Percentiles rank a stretch among this genome's conserved stretches.
Evolutionary conservation across 805 yeast genomes (phyloP).

Genomic region (Saccharomycopsis schoenii): DNA sequence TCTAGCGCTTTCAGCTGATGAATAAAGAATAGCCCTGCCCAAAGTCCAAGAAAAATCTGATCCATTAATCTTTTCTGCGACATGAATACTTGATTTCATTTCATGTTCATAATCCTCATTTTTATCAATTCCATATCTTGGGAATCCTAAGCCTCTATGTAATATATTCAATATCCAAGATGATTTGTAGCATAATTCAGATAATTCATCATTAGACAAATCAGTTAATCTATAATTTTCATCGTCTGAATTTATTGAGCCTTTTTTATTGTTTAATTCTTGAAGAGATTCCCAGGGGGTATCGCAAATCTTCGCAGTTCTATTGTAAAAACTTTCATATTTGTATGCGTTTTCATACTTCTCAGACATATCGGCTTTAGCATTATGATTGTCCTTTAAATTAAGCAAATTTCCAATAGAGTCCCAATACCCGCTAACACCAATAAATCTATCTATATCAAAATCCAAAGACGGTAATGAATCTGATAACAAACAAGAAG

Average conservation of each 20-base stretch:
- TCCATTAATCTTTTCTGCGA: conserved; percentile 35
- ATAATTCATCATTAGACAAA: conserved; percentile 34
- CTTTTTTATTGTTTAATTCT: conserved; percentile 23
- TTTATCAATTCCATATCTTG: conserved; percentile 37
- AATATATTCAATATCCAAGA: conserved; percentile 48
- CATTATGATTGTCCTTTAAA: conserved; percentile 21
- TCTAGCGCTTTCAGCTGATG: conserved; percentile 41
- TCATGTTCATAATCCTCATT: conserved; percentile 21
- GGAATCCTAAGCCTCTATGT: conserved; percentile 53
- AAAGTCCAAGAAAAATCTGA: conserved; percentile 45
- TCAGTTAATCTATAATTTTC: conserved; percentile 20
- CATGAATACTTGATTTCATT: conserved; percentile 27
- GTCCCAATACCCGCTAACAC: conserved; percentile 63
- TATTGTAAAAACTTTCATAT: conserved; percentile 31
- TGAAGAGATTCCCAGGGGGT: conserved; percentile 31
- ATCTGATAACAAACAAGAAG: conserved; percentile 44
- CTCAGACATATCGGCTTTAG: conserved; percentile 10
- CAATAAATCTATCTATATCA: conserved; percentile 45
- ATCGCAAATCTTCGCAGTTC: conserved; percentile 40
- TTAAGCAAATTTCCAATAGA: conserved; percentile 39
- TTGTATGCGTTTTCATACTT: conserved; percentile 33
- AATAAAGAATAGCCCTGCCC: conserved; percentile 54
- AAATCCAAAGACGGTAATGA: conserved; percentile 48
- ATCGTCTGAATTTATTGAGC: conserved; percentile 13
- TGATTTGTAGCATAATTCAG: conserved; percentile 51